These are phyloP conservation scores for Trypanosoma rangeli DNA, from an alignment of 208 protist genomes.

Conservation along the genomic window DNA sequence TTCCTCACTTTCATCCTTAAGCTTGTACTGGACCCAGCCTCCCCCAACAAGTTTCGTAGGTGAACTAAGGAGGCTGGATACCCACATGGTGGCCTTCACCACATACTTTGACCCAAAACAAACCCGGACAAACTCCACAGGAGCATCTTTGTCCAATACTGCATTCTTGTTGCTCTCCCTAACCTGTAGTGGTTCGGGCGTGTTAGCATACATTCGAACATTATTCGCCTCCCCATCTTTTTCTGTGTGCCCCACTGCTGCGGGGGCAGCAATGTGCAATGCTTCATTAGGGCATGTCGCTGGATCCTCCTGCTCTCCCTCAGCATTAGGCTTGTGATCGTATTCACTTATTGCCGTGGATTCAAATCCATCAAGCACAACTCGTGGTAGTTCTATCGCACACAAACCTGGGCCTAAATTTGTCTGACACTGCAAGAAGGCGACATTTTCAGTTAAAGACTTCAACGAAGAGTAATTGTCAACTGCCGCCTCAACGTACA, in stretches of 20 bases:
- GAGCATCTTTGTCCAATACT: not conserved
- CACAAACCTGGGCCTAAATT: conserved; percentile 42
- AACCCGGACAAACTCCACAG: conserved; percentile 13
- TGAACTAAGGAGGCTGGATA: conserved; percentile 62
- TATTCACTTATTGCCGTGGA: not conserved
- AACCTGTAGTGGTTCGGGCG: no score
- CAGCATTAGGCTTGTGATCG: no score
- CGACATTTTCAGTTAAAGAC: conserved; percentile 81
- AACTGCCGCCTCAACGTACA: conserved; percentile 50
- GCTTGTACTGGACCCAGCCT: conserved; percentile 84
- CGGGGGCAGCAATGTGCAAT: no score
- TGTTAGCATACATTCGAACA: no score
- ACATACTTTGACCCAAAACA: conserved; percentile 35
- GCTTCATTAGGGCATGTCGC: no score
- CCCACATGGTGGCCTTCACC: conserved; percentile 66
- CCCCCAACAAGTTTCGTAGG: conserved; percentile 38
- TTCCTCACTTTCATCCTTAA: conserved; percentile 82
- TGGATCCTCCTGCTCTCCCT: no score
- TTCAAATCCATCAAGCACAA: not conserved
- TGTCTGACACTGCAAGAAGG: conserved; percentile 80
- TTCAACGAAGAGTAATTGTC: conserved; percentile 86
- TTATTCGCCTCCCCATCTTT: no score
- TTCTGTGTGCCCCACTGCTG: no score
- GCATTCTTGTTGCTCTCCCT: not conserved
- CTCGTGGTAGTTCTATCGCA: conserved; percentile 26